Conservation (phyloP, 2,329 filamentous ascomycete genomes). For the Exserohilum turcica region DNA sequence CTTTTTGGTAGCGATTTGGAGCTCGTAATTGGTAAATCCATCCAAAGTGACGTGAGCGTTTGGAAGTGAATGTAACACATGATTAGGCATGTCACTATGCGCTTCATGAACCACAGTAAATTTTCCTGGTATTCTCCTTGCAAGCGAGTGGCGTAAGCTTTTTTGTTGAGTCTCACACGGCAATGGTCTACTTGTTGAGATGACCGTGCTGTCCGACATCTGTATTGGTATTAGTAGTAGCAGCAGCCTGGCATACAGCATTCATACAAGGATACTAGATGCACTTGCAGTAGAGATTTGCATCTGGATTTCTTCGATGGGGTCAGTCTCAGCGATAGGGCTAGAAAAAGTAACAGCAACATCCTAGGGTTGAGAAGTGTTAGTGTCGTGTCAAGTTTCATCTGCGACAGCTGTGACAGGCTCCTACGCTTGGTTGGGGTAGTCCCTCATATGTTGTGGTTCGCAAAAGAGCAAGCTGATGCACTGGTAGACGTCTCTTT, state of each 20-base stretch:
- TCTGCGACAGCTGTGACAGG: background rate
- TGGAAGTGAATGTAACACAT: background rate
- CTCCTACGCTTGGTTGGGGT: slow-evolving; percentile 34
- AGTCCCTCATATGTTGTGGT: slow-evolving; percentile 36
- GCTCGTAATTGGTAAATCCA: slow-evolving; percentile 20
- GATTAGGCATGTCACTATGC: background rate
- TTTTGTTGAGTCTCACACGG: background rate
- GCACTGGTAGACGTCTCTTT: slow-evolving; percentile 30
- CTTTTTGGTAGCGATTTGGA: background rate
- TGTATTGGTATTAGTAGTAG: slow-evolving; percentile 1
- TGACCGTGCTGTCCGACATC: background rate
- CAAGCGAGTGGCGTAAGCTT: background rate
- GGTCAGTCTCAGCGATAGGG: slow-evolving; percentile 23
- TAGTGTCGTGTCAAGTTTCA: slow-evolving; percentile 7
- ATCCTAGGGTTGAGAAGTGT: slow-evolving; percentile 21
- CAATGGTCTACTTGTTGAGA: background rate
- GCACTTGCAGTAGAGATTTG: background rate
- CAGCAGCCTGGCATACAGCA: background rate
- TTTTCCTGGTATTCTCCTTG: background rate
- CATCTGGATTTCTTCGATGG: slow-evolving; percentile 35
- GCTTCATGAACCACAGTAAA: background rate
- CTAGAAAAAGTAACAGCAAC: slow-evolving; percentile 3
- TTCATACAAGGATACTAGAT: background rate
- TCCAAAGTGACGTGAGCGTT: slow-evolving; percentile 10
- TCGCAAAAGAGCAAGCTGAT: slow-evolving; percentile 35